Evolutionary conservation across 2,329 filamentous ascomycete species (phyloP), one percentile per base, ranked within the genome.

Genomic region (Talaromyces sp.): DNA sequence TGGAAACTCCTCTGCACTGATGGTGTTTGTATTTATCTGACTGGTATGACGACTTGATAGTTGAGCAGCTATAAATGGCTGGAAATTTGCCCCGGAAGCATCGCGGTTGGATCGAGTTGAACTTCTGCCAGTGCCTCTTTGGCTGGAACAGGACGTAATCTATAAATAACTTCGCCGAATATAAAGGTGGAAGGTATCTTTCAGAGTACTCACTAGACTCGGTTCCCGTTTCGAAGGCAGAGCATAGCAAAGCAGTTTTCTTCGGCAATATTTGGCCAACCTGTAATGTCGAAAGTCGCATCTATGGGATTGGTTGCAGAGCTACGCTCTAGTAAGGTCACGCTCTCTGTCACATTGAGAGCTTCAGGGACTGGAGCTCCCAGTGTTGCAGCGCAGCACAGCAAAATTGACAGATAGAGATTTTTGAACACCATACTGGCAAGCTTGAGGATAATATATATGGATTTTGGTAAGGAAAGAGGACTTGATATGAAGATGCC

Each of bases 221-320:
- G 39, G 22, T 60, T 47, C 24, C 57, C 57, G 35, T n/a, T 24
- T 19, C 22, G 7, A 27, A 60, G 22, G 41, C 57, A 60, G 41
- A 60, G 57, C 57, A 60, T 60, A 14, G 57, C 57, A 19, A 45
- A 60, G 57, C 57, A 60, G 16, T 60, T 60, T 19, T 60, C 39
- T 27, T 60, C 57, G 11, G 57, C 57, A n/a, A 47, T 45, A 60
- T 60, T 60, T 45, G 27, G 24, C 57, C 57, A 60, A 8, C 9
- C 8, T 33, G 39, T 47, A 33, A 24, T 60, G 16, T 33, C 24
- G 24, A 60, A 47, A 9, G 57, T 60, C 35, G 16, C 41, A 45
- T 60, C 57, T 24, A 47, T 45, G 19, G 56, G 13, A 31, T 7
- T 59, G 39, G 22, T 10, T 43, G 3, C 2, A 41, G 35, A 43